Percentiles rank a stretch among this genome's conserved stretches.
Evolutionary conservation across 192 early-diverging fungal species (phyloP).

Genomic region (Thamnidium elegans): DNA sequence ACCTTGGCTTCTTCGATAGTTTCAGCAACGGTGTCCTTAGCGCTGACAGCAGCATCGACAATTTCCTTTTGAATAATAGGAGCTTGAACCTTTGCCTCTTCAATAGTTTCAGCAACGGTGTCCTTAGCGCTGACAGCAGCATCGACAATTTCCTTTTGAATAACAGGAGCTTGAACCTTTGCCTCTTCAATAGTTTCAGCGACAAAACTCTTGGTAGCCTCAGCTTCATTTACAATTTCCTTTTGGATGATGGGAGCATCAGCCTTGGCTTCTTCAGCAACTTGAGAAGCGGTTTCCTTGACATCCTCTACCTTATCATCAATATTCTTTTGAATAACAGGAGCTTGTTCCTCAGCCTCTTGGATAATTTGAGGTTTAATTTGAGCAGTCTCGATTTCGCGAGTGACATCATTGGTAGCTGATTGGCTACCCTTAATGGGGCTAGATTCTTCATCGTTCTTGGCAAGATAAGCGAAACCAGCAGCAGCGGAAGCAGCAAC

Average conservation of each 20-base stretch:
- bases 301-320: background rate
- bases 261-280: background rate
- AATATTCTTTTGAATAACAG: background rate
- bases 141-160: background rate
- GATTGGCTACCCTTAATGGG: no score
- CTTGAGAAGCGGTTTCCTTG: background rate
- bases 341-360: constrained; percentile 1
- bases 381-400: no score
- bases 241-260: background rate
- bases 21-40: background rate
- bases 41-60: background rate
- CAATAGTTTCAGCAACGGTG: background rate
- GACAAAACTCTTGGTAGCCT: background rate
- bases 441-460: background rate
- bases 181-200: background rate
- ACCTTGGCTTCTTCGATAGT: background rate
- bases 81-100: background rate
- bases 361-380: no score
- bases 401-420: no score
- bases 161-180: constrained; percentile 1
- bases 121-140: background rate
- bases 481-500: background rate
- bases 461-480: background rate
- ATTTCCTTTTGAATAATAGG: background rate
- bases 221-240: background rate